phyloP scores from a whole-genome alignment of 257 asterid genomes.

The Primulina huaijiensis region DNA sequence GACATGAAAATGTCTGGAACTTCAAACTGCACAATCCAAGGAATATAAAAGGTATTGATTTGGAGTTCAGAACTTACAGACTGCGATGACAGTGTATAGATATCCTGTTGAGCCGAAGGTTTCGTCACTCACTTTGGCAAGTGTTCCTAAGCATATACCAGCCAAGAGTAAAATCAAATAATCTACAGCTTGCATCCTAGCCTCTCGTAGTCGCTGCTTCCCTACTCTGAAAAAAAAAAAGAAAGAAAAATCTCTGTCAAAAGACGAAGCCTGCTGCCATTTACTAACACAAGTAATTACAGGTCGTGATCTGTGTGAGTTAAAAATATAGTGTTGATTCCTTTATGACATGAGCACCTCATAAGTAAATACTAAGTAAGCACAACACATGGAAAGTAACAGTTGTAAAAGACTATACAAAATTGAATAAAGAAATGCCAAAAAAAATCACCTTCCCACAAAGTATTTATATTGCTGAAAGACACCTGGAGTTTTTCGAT shows the following conservation, averaged over 20 bases:
- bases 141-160: conserved; percentile 87
- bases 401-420: background rate
- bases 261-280: background rate
- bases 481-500: conserved; percentile 53
- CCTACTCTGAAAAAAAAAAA: conserved; percentile 46
- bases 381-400: background rate
- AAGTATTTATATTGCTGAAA: conserved; percentile 65
- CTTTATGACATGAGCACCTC: background rate
- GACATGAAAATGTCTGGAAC: background rate
- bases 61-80: conserved; percentile 56
- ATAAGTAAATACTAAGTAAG: background rate
- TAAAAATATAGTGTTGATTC: background rate
- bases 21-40: conserved; percentile 1
- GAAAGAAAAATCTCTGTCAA: background rate
- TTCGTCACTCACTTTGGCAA: conserved; percentile 93
- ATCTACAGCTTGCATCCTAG: conserved; percentile 77
- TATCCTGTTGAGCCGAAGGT: conserved; percentile 84
- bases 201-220: conserved; percentile 87
- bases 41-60: background rate
- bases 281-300: background rate
- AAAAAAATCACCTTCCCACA: conserved; percentile 68
- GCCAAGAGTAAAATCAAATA: conserved; percentile 78
- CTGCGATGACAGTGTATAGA: conserved; percentile 92
- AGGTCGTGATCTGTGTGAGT: background rate
- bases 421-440: background rate